phyloP scores from a whole-genome alignment of 2,329 filamentous ascomycete species.

The Ceratocystis cacaofunesta region DNA sequence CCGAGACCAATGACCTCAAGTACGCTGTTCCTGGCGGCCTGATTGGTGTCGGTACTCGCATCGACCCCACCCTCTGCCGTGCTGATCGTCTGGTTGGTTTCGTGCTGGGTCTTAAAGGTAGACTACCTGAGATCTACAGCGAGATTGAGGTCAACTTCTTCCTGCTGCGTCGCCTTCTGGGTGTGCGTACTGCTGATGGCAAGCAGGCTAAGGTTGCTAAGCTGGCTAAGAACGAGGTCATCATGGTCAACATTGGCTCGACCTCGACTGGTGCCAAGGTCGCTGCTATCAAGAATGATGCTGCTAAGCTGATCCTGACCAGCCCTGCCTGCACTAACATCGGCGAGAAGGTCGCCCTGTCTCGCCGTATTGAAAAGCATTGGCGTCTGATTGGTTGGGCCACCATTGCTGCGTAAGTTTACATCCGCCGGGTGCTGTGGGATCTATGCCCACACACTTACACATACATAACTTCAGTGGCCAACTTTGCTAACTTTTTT shows the following conservation, averaged over 20 bases:
- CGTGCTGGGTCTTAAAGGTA: slow-evolving; percentile 87
- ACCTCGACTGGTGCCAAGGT: slow-evolving; percentile 97
- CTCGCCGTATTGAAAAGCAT: slow-evolving; percentile 95
- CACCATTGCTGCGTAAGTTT: slow-evolving; percentile 54
- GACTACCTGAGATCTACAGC: slow-evolving; percentile 90
- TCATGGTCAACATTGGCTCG: slow-evolving; percentile 99
- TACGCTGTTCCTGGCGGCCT: slow-evolving; percentile 95
- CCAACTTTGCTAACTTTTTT: slow-evolving; percentile 19
- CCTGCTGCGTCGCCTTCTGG: slow-evolving; percentile 79
- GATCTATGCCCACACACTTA: not conserved
- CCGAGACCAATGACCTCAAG: slow-evolving; percentile 95
- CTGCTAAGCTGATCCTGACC: slow-evolving; percentile 84
- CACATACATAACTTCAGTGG: slow-evolving; percentile 8
- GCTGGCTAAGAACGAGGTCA: slow-evolving; percentile 92
- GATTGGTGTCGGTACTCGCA: slow-evolving; percentile 94
- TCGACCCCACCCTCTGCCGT: slow-evolving; percentile 95
- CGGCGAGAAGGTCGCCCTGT: slow-evolving; percentile 94
- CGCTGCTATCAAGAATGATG: slow-evolving; percentile 91
- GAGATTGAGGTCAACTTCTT: slow-evolving; percentile 99
- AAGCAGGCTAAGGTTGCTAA: slow-evolving; percentile 99
- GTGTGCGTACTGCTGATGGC: slow-evolving; percentile 93
- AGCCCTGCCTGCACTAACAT: slow-evolving; percentile 93
- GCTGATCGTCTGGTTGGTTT: slow-evolving; percentile 97
- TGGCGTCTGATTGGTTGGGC: slow-evolving; percentile 93
- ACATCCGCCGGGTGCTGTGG: not conserved